A percentile compares a stretch with the other conserved stretches of the same genome.
Evolutionary conservation across 164 flowering plant genomes (phyloP).

Genomic region (Vitis labrusca): DNA sequence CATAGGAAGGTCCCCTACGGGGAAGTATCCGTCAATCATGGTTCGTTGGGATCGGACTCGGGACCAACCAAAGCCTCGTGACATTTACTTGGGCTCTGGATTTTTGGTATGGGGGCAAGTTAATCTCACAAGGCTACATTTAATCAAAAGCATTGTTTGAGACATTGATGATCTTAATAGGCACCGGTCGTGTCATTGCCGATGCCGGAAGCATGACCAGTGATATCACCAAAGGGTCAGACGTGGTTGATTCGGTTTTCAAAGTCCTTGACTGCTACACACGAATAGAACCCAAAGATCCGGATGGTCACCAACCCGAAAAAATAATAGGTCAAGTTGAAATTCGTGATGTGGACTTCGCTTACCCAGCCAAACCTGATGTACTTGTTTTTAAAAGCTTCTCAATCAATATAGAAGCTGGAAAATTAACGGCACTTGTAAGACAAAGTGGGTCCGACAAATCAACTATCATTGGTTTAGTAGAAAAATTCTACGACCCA

Average conservation of each 20-base stretch:
- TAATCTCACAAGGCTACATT: constrained; percentile 51
- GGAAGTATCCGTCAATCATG: constrained; percentile 69
- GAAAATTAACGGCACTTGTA: constrained; percentile 67
- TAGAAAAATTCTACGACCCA: constrained; percentile 69
- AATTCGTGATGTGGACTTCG: constrained; percentile 44
- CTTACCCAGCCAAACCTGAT: constrained; percentile 60
- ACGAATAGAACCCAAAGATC: constrained; percentile 65
- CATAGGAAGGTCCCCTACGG: constrained; percentile 59
- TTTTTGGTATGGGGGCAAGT: constrained; percentile 83
- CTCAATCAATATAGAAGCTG: constrained; percentile 51
- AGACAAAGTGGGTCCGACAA: constrained; percentile 76
- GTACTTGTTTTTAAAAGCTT: constrained; percentile 45
- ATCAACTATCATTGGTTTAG: constrained; percentile 62
- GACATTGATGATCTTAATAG: constrained; percentile 70
- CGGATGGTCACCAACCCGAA: constrained; percentile 50
- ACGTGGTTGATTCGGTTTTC: constrained; percentile 67
- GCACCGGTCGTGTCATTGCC: constrained; percentile 83
- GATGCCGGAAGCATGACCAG: constrained; percentile 90
- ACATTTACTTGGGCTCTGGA: constrained; percentile 67
- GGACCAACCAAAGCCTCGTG: constrained; percentile 52
- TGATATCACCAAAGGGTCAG: constrained; percentile 74
- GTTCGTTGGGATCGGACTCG: constrained; percentile 77
- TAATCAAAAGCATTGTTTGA: constrained; percentile 57
- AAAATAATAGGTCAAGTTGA: constrained; percentile 48
- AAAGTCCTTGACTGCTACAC: constrained; percentile 64